These are phyloP conservation scores for Sordariomycetes sp. DNA, from an alignment of 2,329 filamentous ascomycete genomes.

Conservation along the genomic window DNA sequence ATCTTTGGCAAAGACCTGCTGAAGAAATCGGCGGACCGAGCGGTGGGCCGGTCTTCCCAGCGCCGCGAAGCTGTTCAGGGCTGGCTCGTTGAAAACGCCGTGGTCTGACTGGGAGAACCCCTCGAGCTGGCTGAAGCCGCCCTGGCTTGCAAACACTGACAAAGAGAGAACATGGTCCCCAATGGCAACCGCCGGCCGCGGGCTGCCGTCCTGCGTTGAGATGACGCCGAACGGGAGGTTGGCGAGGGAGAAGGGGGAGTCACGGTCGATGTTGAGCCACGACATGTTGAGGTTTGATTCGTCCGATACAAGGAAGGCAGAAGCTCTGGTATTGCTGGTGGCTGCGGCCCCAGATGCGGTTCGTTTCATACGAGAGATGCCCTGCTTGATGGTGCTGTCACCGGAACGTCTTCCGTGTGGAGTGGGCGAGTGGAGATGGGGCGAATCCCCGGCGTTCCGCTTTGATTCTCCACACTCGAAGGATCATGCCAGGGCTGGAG, in stretches of 20 bases:
- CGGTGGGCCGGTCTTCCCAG: slow-evolving; percentile 60
- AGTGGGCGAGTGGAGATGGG: too few species aligned
- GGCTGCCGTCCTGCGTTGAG: slow-evolving; percentile 46
- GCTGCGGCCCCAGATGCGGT: too few species aligned
- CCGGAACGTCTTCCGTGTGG: too few species aligned
- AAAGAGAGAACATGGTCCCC: slow-evolving; percentile 64
- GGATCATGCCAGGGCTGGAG: too few species aligned
- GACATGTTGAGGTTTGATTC: too few species aligned
- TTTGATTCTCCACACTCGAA: too few species aligned
- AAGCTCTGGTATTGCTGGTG: too few species aligned
- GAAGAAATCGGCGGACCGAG: slow-evolving; percentile 60
- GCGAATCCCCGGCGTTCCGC: too few species aligned
- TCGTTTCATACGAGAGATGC: too few species aligned
- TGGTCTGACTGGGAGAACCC: slow-evolving; percentile 23
- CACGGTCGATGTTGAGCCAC: slow-evolving; percentile 20
- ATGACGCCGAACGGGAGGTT: slow-evolving; percentile 83
- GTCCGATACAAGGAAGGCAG: too few species aligned
- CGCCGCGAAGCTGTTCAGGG: slow-evolving; percentile 60
- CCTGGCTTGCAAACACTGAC: slow-evolving; percentile 14
- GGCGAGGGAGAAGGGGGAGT: slow-evolving; percentile 54
- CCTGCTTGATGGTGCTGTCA: too few species aligned
- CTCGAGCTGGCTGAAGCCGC: slow-evolving; percentile 36
- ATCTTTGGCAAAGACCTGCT: slow-evolving; percentile 46
- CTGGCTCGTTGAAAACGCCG: slow-evolving; percentile 29
- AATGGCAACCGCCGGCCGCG: slow-evolving; percentile 60